phyloP scores from a whole-genome alignment of 1,284 basidiomycete genomes.

The Inonotus obliquus region DNA sequence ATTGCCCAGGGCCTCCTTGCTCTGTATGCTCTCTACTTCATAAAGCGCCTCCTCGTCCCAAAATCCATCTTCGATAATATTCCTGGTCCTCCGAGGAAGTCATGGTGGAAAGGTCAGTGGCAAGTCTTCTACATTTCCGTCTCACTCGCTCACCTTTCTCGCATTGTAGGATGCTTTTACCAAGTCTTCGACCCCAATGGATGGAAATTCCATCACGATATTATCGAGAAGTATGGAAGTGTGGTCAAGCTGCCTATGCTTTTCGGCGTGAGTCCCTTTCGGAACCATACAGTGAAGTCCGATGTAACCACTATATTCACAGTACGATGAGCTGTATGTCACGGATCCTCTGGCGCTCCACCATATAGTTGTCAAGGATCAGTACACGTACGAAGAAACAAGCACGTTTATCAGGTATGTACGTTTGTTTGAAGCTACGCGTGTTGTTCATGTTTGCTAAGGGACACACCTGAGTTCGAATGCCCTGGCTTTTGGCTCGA shows the following conservation, averaged over 20 bases:
- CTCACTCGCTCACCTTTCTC: not conserved
- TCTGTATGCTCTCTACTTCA: not conserved
- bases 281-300: not conserved
- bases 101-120: constrained; percentile 14
- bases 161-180: constrained; percentile 9
- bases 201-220: constrained; percentile 19
- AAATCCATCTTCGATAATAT: constrained; percentile 8
- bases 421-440: not conserved
- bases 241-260: constrained; percentile 32
- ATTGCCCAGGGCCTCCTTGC: not conserved
- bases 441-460: not conserved
- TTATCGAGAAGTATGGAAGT: constrained; percentile 29
- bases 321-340: constrained; percentile 35
- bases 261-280: constrained; percentile 29
- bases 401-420: constrained; percentile 20
- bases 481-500: not conserved
- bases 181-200: constrained; percentile 16
- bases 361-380: constrained; percentile 37
- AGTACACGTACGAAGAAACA: constrained; percentile 30
- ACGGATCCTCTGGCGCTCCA: constrained; percentile 37
- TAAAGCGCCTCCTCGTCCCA: constrained; percentile 3
- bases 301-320: not conserved
- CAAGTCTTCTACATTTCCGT: not conserved
- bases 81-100: constrained; percentile 10
- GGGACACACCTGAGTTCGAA: not conserved